Evolutionary conservation across 1,139 yeast species (phyloP).

Genomic region (Eremothecium cymbalariae): DNA sequence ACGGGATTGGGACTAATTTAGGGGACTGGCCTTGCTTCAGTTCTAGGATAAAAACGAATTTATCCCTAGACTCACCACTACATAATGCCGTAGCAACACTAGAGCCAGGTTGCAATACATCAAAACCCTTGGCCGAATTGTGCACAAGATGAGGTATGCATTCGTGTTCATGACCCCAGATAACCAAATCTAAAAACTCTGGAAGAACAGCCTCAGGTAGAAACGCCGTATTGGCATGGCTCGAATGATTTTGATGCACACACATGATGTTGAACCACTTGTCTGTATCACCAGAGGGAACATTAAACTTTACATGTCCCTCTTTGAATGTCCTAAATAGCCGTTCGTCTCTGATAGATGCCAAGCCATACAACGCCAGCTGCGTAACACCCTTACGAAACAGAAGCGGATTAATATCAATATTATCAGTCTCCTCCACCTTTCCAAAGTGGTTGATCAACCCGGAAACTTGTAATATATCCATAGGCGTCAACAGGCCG

Average conservation of each 20-base stretch:
- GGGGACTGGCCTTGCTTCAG: slow-evolving; percentile 50
- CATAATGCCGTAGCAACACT: slow-evolving; percentile 86
- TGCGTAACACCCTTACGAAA: slow-evolving; percentile 76
- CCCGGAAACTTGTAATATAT: slow-evolving; percentile 73
- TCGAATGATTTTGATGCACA: slow-evolving; percentile 85
- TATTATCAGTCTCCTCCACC: slow-evolving; percentile 65
- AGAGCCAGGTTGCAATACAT: slow-evolving; percentile 87
- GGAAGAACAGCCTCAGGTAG: slow-evolving; percentile 84
- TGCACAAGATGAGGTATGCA: slow-evolving; percentile 65
- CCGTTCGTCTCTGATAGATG: slow-evolving; percentile 84
- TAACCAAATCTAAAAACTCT: slow-evolving; percentile 63
- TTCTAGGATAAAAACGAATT: slow-evolving; percentile 63
- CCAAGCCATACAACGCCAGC: slow-evolving; percentile 80
- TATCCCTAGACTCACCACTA: slow-evolving; percentile 74
- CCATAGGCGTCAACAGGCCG: slow-evolving; percentile 79
- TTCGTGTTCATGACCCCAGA: slow-evolving; percentile 99
- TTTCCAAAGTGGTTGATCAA: slow-evolving; percentile 85
- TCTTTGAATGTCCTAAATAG: slow-evolving; percentile 74
- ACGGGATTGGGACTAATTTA: slow-evolving; percentile 53
- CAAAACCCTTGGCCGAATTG: slow-evolving; percentile 63
- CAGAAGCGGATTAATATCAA: slow-evolving; percentile 68
- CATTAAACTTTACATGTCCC: slow-evolving; percentile 67
- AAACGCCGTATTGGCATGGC: slow-evolving; percentile 73
- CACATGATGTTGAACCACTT: slow-evolving; percentile 81
- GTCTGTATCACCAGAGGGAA: slow-evolving; percentile 52